Evolutionary conservation across 1,284 basidiomycete species (phyloP).

Genomic region (Coniferiporia sulphurascens): DNA sequence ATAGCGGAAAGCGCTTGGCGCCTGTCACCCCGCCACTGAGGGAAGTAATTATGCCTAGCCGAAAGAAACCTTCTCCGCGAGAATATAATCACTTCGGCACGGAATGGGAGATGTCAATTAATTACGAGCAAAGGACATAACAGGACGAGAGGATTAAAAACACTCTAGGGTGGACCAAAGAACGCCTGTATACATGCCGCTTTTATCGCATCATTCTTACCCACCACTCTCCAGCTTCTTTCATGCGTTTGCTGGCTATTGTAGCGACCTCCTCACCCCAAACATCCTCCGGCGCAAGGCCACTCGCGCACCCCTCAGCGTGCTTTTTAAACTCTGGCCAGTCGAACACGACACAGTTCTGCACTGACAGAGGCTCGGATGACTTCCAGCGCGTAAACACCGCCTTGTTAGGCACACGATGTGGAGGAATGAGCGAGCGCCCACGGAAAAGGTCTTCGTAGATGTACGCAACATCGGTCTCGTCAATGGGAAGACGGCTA

Average conservation of each 20-base stretch:
- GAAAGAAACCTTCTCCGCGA: no score
- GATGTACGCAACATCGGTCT: constrained; percentile 76
- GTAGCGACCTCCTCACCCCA: constrained; percentile 61
- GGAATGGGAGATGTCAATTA: no score
- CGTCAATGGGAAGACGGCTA: constrained; percentile 73
- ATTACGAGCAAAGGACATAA: no score
- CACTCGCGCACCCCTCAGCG: constrained; percentile 44
- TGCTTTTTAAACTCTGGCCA: constrained; percentile 69
- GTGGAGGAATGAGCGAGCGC: constrained; percentile 73
- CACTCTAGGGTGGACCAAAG: no score
- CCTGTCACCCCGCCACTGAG: no score
- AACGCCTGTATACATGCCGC: not conserved
- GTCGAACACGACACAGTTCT: constrained; percentile 83
- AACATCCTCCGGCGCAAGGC: constrained; percentile 44
- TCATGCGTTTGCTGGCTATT: constrained; percentile 48
- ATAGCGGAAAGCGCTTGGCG: no score
- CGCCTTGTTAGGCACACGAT: constrained; percentile 65
- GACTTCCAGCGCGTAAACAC: constrained; percentile 80
- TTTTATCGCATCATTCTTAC: constrained; percentile 7
- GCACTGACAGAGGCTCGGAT: constrained; percentile 51
- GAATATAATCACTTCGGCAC: no score
- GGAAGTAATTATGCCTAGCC: no score
- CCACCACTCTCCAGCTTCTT: constrained; percentile 35
- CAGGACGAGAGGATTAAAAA: no score
- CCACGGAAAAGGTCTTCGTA: constrained; percentile 87